phyloP scores from a whole-genome alignment of 306 rosid species.

The Leucaena leucocephala region DNA sequence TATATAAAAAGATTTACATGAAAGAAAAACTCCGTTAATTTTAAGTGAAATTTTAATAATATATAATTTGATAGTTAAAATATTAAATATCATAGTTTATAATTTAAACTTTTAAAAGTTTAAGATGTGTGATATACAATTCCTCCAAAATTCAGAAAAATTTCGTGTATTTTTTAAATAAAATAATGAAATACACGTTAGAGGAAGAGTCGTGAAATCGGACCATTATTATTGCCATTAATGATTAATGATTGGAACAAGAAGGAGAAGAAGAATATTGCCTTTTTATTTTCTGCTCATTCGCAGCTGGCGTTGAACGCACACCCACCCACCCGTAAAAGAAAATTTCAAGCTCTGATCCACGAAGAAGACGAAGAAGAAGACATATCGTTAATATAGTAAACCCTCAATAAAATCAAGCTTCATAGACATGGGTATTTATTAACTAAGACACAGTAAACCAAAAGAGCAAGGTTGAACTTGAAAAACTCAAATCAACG shows the following conservation, averaged over 20 bases:
- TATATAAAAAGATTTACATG: too few species aligned
- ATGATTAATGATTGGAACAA: neutral
- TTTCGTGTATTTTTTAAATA: too few species aligned
- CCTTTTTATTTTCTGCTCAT: neutral
- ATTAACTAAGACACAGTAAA: neutral
- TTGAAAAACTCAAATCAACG: constrained; percentile 13
- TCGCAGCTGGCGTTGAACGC: neutral
- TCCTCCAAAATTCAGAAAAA: too few species aligned
- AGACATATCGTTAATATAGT: too few species aligned
- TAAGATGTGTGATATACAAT: too few species aligned
- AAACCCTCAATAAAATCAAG: neutral
- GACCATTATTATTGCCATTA: neutral
- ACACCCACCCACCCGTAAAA: neutral
- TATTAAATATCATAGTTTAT: too few species aligned
- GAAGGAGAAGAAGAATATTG: neutral
- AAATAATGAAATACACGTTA: neutral
- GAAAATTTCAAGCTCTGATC: neutral
- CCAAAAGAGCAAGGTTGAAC: constrained; percentile 20
- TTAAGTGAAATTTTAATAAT: too few species aligned
- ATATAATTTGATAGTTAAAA: too few species aligned
- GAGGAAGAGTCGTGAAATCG: neutral
- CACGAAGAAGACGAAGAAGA: too few species aligned
- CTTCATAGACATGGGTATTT: neutral
- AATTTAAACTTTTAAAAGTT: too few species aligned
- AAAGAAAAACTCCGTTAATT: too few species aligned